Evolutionary conservation across 257 asterid species (phyloP).

Genomic region (Voacanga thouarsii): DNA sequence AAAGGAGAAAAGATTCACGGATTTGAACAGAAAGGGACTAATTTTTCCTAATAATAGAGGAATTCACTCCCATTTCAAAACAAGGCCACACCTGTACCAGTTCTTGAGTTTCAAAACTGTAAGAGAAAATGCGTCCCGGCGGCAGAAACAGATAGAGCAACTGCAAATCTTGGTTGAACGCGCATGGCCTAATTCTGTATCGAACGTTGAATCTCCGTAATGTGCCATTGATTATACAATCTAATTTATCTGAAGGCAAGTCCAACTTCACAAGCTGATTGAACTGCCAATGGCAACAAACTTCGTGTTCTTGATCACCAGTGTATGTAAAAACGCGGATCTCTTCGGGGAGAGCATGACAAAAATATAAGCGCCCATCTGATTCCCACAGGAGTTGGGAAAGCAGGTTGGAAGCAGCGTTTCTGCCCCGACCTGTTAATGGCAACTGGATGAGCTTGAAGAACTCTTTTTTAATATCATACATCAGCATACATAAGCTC

Average conservation of each 20-base stretch:
- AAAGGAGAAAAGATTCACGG: slow-evolving; percentile 4
- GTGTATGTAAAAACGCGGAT: slow-evolving; percentile 13
- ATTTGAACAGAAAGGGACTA: slow-evolving; percentile 16
- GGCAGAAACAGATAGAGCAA: slow-evolving; percentile 14
- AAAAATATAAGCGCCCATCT: slow-evolving; percentile 16
- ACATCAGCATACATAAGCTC: slow-evolving; percentile 23
- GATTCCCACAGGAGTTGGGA: slow-evolving; percentile 26
- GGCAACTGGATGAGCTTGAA: slow-evolving; percentile 21
- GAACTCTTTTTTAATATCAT: neutral
- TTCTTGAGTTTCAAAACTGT: slow-evolving; percentile 24
- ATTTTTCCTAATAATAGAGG: slow-evolving; percentile 6
- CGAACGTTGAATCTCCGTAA: neutral
- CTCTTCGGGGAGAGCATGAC: slow-evolving; percentile 3
- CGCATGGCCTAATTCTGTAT: slow-evolving; percentile 15
- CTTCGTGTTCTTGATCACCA: neutral
- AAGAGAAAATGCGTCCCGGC: slow-evolving; percentile 19
- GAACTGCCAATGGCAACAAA: slow-evolving; percentile 6
- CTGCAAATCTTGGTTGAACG: slow-evolving; percentile 28
- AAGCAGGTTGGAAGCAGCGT: neutral
- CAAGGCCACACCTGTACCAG: slow-evolving; percentile 15
- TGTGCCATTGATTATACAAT: neutral
- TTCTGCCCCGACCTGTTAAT: neutral
- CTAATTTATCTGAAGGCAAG: neutral
- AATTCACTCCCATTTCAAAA: slow-evolving; percentile 3
- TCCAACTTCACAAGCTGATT: slow-evolving; percentile 7